Evolutionary conservation across 768 basidiomycete genomes (phyloP), one percentile per base, ranked within the genome.

Genomic region (Hortiboletus flavorubellus): DNA sequence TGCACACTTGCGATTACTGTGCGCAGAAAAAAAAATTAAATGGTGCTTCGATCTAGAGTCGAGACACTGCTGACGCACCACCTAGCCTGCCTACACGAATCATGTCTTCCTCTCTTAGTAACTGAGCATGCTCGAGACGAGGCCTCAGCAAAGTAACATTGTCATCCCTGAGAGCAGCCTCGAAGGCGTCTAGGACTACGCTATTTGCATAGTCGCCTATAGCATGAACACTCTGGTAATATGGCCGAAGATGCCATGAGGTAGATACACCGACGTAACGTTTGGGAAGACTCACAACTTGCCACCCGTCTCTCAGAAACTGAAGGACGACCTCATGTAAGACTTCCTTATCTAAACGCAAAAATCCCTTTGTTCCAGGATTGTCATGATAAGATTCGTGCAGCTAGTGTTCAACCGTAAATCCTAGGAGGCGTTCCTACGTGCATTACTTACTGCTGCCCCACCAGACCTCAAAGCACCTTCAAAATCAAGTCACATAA

Each of bases 41-140:
- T 44, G 9, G 10, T 18, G 45, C 38, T 15, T 16, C 38, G 41
- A 34, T 53, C 42, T 23, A 35, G 40, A 38, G 23, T 40, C 3
- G 7, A 30, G 33, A 40, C 8, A 48, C 46, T 26, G 46, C n/a
- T 5, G 29, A 58, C 63, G 29, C 64, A 91, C 93, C 86, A 53
- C 92, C 93, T 8, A 95, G 81, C 58, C 76, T 81, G 18, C 87
- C 92, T 15, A 94, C 77, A 15, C 92, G 81, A 29, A 72, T 72
- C 76, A 96, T 84, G 67, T 96, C 94, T 2, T 73, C 75, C n/a
- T 78, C 74, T 3, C 81, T 85, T 70, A 96, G 78, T 63, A 97
- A 85, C 69, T 97, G 93, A 8, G 91, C 92, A 71, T 98, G 94
- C 68, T 98, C 94, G 12, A 96, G 78, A 26, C 94, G 82, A 45